Evolutionary conservation across 2,329 filamentous ascomycete species (phyloP), one percentile per base, ranked within the genome.

Genomic region (Pseudocercospora macadamiae): DNA sequence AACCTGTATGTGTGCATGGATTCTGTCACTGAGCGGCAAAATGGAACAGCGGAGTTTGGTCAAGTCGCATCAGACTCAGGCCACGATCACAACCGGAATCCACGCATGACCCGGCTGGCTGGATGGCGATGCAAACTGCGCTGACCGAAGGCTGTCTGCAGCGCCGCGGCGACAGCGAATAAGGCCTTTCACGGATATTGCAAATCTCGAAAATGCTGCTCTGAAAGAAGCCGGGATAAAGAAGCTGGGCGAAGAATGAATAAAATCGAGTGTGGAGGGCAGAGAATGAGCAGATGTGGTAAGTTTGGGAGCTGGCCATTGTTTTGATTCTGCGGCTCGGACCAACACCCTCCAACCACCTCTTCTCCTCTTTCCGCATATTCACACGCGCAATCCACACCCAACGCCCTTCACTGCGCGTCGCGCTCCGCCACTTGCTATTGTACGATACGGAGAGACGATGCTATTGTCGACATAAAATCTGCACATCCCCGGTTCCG

Each of bases 391-490:
- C 57, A 7, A 28, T 28, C 30, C 23, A 30, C 56, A 28, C 28
- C 49, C 36, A 53, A 57, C 48, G 42, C 21, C 44, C 34, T 51
- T 32, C 32, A 56, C 48, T 34, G 54, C 54, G 54, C 45, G 54
- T 34, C 54, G 36, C 9, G n/a, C 9, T 34, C 37, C 34, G 47
- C 54, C 34, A 32, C 16, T 30, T 37, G 45, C 21, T 19, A 42
- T 37, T 47, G 45, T 32, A 28, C 23, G 45, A 28, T 47, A 18
- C 26, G n/a, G 25, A 39, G 26, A n/a, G 45, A 39, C 48, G 28
- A 58, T 58, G 55, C 55, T 45, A 32, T 58, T 54, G 55, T 58
- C 55, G 39, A 30, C 16, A 30, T 52, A 57, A 45, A 16, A 28
- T 48, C 23, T 37, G 18, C 19, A 14, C 30, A 51, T 14, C 19